Base-by-base conservation (phyloP, 352 stramenopile genomes). In the Nothophytophthora sp. region DNA sequence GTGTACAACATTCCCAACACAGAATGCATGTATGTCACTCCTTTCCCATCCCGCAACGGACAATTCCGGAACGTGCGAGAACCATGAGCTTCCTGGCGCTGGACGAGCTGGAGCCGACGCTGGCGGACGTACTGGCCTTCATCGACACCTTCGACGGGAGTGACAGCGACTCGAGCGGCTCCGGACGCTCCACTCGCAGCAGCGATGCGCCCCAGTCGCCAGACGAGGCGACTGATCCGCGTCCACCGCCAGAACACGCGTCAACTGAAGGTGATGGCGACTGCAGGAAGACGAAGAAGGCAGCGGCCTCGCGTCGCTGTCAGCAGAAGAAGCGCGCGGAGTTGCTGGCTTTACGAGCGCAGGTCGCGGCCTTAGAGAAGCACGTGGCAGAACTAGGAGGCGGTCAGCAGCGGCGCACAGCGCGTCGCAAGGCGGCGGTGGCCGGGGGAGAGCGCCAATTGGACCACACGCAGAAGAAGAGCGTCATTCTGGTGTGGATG, bases 251-350 rank as follows among this genome's bases (percentile, higher is more conserved):
- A n/a, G n/a, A n/a, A n/a, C n/a, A n/a, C n/a, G n/a, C n/a, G n/a
- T n/a, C n/a, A n/a, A n/a, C n/a, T n/a, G n/a, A n/a, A n/a, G n/a
- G n/a, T n/a, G n/a, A n/a, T n/a, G n/a, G n/a, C 7, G 42, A 66
- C 6, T 41, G 29, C 30, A 40, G 56, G 22, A 66, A 66, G 41
- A 61, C 43, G 9, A 50, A 50, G n/a, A 66, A 66, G 39, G 56
- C 56, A 10, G 56, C 56, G 11, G 56, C 56, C 20, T 61, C 56
- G 0, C 35, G 56, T 1, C 43, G 50, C 27, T 66, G 56, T n/a
- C 56, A 66, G 18, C 56, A 66, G 18, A 66, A 66, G 50, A 66
- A 66, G 34, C 52, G 43, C 2, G 56, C 56, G 3, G 49, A 66
- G 24, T 32, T 61, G 2, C 18, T 66, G 25, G 56, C 56, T 13